Base-by-base conservation (phyloP, 2,329 filamentous ascomycete genomes). In the Fusarium austroafricanum region DNA sequence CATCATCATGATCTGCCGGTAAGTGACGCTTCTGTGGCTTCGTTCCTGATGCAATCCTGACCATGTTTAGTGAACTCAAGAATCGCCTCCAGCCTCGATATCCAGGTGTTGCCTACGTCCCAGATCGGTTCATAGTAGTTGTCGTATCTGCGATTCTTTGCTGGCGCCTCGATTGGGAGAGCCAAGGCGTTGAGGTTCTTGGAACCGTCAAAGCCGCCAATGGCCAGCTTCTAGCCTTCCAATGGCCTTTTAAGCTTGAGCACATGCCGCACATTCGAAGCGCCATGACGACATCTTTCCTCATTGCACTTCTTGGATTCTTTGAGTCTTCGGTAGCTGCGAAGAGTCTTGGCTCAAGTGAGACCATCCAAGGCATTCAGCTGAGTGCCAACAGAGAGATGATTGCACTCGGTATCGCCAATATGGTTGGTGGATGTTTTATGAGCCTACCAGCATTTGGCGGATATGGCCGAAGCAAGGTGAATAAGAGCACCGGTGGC, bases 291-390 rank as follows among this genome's bases (percentile, higher is more conserved):
- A 98, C 96, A 0, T 92, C 93, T 0, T 97, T 99, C 75, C 84
- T 98, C 54, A 97, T 99, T 68, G 93, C 94, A 1, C 84, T 99
- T 23, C 89, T 99, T 0, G 96, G 96, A n/a, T 99, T 99, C 80
- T 99, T 99, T 73, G 96, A 99, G 79, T 97, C 93, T 4, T 97
- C 94, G 0, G 94, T 99, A 14, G 96, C 96, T 2, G 96, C 96
- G 35, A 98, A 98, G 80, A 95, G 92, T 65, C 82, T 99, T 4
- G 92, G 91, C 9, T 87, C 87, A 40, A 83, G 83, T 50, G 87
- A 90, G 66, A 88, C 88, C 11, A 90, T 97, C 31, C 87, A 92
- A 61, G 91, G 89, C 31, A 93, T 97, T 76, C 88, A 91, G 52
- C 84, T 97, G 40, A 97, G 94, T 75, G 88, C 96, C 2, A 99